phyloP scores from a whole-genome alignment of 331 rosid species.

The Quercus tomentella region DNA sequence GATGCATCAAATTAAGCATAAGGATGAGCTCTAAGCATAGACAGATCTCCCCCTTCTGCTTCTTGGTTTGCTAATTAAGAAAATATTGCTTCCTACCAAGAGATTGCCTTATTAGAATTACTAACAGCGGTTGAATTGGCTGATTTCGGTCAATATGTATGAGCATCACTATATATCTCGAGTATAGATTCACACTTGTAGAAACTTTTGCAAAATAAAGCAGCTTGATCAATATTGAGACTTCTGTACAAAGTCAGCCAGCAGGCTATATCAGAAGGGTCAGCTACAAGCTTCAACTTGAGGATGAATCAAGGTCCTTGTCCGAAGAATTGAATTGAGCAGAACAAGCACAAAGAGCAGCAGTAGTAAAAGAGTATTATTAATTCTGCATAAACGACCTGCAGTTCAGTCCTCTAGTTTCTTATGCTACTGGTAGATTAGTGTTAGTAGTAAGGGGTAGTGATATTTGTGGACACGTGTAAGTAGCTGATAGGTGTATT shows the following conservation, averaged over 20 bases:
- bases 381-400: no score
- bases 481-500: no score
- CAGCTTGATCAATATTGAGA: constrained; percentile 8
- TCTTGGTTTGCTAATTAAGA: constrained; percentile 52
- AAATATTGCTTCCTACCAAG: constrained; percentile 91
- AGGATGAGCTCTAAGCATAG: constrained; percentile 57
- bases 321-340: no score
- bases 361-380: no score
- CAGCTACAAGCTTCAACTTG: no score
- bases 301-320: no score
- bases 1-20: constrained; percentile 84
- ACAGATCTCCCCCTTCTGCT: constrained; percentile 44
- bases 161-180: constrained; percentile 77
- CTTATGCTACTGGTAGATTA: no score
- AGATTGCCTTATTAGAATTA: constrained; percentile 75
- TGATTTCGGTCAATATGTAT: constrained; percentile 69
- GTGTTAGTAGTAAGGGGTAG: no score
- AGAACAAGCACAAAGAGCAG: no score
- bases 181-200: constrained; percentile 68
- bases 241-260: constrained; percentile 14
- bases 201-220: constrained; percentile 46
- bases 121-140: constrained; percentile 57
- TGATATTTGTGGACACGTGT: no score
- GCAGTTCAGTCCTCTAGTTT: no score
- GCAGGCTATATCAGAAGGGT: background rate